phyloP scores from a whole-genome alignment of 176 grass and related monocot genomes.

The Aegilops sharonensis region DNA sequence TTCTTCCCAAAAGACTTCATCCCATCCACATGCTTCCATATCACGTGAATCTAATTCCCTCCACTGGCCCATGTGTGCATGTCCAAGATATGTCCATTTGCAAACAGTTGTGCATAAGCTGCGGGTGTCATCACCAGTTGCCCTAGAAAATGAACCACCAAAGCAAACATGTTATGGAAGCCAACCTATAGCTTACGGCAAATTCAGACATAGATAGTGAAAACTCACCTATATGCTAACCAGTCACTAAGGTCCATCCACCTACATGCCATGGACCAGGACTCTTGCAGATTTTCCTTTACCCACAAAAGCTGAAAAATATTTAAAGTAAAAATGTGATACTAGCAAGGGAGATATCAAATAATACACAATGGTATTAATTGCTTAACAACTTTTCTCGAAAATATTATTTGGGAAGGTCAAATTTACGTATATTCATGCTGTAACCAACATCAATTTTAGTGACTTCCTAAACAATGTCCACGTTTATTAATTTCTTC shows the following conservation, averaged over 20 bases:
- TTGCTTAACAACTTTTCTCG: background rate
- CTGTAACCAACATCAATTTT: background rate
- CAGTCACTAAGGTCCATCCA: slow-evolving; percentile 99
- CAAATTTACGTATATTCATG: background rate
- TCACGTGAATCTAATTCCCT: slow-evolving; percentile 65
- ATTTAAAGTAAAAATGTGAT: background rate
- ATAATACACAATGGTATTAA: background rate
- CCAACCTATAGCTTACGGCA: background rate
- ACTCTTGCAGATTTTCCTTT: slow-evolving; percentile 94
- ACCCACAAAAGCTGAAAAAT: slow-evolving; percentile 91
- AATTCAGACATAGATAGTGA: slow-evolving; percentile 4
- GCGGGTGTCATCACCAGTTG: slow-evolving; percentile 91
- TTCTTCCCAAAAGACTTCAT: slow-evolving; percentile 95
- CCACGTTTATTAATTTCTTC: background rate
- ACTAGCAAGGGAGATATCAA: background rate
- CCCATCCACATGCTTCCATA: slow-evolving; percentile 97
- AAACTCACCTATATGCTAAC: slow-evolving; percentile 87
- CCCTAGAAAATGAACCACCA: slow-evolving; percentile 51
- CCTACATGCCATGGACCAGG: slow-evolving; percentile 85
- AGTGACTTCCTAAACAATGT: background rate
- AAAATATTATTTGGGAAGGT: background rate
- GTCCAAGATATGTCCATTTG: slow-evolving; percentile 95
- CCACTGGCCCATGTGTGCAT: slow-evolving; percentile 77
- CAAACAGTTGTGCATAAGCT: slow-evolving; percentile 97
- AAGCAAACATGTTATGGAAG: slow-evolving; percentile 16